Base-by-base conservation (phyloP, 805 yeast genomes). In the Clavispora carvajalis region DNA sequence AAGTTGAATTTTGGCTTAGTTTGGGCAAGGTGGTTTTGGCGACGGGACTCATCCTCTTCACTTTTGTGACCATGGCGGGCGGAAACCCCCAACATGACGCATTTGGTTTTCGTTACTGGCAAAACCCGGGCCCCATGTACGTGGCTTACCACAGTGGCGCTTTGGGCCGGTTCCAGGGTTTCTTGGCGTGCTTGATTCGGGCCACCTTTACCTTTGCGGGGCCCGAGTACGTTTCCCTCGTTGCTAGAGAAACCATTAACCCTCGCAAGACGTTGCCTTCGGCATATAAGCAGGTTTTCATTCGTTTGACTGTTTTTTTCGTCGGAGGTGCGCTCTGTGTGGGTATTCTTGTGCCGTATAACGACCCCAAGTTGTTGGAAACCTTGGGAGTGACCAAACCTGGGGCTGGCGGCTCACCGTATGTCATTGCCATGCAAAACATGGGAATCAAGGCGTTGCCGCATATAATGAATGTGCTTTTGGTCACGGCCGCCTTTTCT, bases 121-220 rank as follows among this genome's bases (percentile, higher is more conserved):
- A 39, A 5, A 45, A 47, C 24, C 54, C 54, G 1, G 53, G 55
- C 5, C 46, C 48, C 10, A 49, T 51, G 52, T 42, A 23, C 34
- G 46, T 33, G 46, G 55, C 44, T 23, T 54, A 43, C 28, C 42
- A 45, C 9, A 58, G 70, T 5, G 90, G 90, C 0, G 53, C 62
- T 0, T 51, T 76, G 36, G 93, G 91, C 18, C 64, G 82, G 44
- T 82, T 83, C 51, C 76, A 81, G 51, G 95, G 91, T 1, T 85
- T 84, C 52, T 60, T 84, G 51, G 73, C 80, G 0, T 82, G 90
- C 45, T 59, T 85, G 34, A 71, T 77, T 39, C 79, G 77, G 45
- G 95, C 95, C 7, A 69, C 84, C 22, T 87, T 82, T 58, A 83
- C 93, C 13, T 79, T 85, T 48, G 86, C 86, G 3, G 96, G 95